phyloP scores from a whole-genome alignment of 305 asterid species.

The Andrographis paniculata region DNA sequence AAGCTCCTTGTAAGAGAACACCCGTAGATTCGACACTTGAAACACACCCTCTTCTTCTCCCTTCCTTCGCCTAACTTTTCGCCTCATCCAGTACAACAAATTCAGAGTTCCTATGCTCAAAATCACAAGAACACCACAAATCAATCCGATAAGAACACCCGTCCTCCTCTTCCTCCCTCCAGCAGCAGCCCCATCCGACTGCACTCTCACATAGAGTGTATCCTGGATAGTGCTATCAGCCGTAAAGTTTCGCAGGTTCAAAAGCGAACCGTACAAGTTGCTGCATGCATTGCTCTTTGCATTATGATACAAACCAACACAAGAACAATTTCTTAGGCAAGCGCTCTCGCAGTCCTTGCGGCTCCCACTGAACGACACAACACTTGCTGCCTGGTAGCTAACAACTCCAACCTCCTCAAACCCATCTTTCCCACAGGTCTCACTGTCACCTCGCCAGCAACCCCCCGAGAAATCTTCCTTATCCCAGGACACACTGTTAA shows the following conservation, averaged over 20 bases:
- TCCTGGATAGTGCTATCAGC: conserved; percentile 37
- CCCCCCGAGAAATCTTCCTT: conserved; percentile 58
- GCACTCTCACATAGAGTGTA: conserved; percentile 41
- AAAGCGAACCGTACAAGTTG: conserved; percentile 47
- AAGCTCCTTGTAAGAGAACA: conserved; percentile 66
- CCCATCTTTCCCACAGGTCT: conserved; percentile 28
- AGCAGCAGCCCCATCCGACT: conserved; percentile 10
- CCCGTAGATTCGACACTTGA: conserved; percentile 51
- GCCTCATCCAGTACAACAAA: conserved; percentile 34
- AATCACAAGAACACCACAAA: conserved; percentile 40
- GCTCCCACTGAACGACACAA: conserved; percentile 34
- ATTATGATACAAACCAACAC: conserved; percentile 50
- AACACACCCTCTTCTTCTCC: conserved; percentile 37
- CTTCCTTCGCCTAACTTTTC: conserved; percentile 24
- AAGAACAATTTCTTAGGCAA: conserved; percentile 61
- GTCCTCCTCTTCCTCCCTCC: conserved; percentile 23
- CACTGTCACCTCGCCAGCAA: conserved; percentile 33
- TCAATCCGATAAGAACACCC: conserved; percentile 31
- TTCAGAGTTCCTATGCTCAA: conserved; percentile 26
- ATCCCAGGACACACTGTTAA: conserved; percentile 41
- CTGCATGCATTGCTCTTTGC: conserved; percentile 36
- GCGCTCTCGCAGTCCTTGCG: conserved; percentile 44
- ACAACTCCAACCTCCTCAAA: conserved; percentile 54
- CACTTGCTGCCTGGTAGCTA: conserved; percentile 32
- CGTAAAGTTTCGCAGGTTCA: conserved; percentile 45